These are phyloP conservation scores for Paramecium biaurelia DNA, from an alignment of 73 alveolate genomes.

Conservation along the genomic window DNA sequence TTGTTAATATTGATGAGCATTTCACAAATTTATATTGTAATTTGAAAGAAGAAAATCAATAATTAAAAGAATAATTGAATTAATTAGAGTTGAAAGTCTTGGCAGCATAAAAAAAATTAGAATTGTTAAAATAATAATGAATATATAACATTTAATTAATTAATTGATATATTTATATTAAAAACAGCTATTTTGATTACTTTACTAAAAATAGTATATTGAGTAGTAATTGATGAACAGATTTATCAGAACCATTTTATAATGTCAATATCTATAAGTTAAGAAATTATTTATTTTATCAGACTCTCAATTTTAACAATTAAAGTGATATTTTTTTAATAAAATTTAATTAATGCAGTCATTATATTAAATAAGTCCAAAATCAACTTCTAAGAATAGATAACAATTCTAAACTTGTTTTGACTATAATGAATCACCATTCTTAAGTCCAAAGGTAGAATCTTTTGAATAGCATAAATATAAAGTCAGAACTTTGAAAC, in stretches of 20 bases:
- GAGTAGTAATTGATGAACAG: background rate
- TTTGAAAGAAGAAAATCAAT: slow-evolving; percentile 12
- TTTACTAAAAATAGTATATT: background rate
- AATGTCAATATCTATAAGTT: background rate
- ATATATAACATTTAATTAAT: background rate
- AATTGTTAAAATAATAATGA: slow-evolving; percentile 2
- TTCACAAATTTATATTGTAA: background rate
- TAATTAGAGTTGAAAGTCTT: background rate
- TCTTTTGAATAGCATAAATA: background rate
- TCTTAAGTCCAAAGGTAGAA: background rate
- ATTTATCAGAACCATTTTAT: background rate
- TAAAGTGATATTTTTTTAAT: background rate
- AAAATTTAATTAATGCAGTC: background rate
- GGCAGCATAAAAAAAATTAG: background rate
- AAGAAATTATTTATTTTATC: background rate
- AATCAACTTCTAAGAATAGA: background rate
- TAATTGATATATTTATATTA: background rate
- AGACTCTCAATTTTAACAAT: background rate
- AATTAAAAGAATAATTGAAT: background rate
- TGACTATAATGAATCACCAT: background rate
- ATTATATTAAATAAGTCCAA: background rate
- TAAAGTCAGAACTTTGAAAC: background rate
- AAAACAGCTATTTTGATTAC: background rate
- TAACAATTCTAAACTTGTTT: background rate
- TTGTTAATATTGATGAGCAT: background rate